Conservation (phyloP, 805 yeast genomes). For the Candida silvatica region DNA sequence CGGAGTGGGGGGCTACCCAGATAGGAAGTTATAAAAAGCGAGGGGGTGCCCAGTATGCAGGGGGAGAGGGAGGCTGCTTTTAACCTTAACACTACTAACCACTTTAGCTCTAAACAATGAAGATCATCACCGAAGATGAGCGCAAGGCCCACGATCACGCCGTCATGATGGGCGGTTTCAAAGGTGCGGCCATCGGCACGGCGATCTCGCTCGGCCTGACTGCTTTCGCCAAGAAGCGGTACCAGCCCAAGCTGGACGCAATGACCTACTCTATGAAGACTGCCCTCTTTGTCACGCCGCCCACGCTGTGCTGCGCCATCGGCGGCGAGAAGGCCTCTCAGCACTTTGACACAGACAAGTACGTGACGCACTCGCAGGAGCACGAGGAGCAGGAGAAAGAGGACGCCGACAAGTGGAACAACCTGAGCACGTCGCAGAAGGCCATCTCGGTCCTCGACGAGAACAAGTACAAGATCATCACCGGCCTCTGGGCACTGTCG, state of each 20-base stretch:
- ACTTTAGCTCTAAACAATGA: too few relatives aligned
- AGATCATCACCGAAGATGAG: constrained; percentile 15
- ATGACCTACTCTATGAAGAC: constrained; percentile 54
- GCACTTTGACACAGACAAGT: background rate
- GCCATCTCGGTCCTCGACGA: constrained; percentile 37
- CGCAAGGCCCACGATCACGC: constrained; percentile 9
- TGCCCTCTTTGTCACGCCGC: constrained; percentile 39
- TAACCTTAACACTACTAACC: too few relatives aligned
- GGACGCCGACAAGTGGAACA: constrained; percentile 44
- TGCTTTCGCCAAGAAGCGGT: constrained; percentile 38
- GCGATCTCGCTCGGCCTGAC: constrained; percentile 46
- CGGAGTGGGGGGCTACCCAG: too few relatives aligned
- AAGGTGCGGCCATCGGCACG: constrained; percentile 34
- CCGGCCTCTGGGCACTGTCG: constrained; percentile 73
- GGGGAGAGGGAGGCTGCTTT: too few relatives aligned
- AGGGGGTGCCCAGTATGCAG: too few relatives aligned
- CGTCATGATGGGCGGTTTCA: constrained; percentile 10
- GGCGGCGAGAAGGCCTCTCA: background rate
- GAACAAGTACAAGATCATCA: constrained; percentile 59
- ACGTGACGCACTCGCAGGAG: background rate
- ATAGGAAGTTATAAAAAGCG: too few relatives aligned
- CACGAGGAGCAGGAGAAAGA: constrained; percentile 30
- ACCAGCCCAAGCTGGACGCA: constrained; percentile 29
- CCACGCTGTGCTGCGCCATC: background rate
- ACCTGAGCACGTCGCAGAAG: constrained; percentile 40